Base-by-base conservation (phyloP, 176 grass and related monocot genomes). In the Ensete glaucum region DNA sequence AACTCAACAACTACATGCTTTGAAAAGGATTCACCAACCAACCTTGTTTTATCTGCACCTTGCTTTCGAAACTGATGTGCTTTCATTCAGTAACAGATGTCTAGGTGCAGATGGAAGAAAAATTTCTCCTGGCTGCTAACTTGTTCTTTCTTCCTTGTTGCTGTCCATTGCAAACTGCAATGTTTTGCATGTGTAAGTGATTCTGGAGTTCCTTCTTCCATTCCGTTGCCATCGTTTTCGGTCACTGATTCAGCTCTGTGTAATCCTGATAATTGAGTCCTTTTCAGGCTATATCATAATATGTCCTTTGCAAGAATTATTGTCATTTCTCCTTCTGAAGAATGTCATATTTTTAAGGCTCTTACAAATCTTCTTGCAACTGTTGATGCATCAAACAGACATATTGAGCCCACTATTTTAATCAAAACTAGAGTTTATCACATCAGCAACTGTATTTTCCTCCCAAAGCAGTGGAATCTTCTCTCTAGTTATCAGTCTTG, bases 1-100 rank as follows among this genome's bases (percentile, higher is more conserved):
- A 43, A 43, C 34, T 43, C 34, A 43, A 43, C 34, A 24, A 21
- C 10, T 21, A 43, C 25, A 67, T 67, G 64, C 26, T 43, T 16
- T 27, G 64, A 67, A 67, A 67, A 16, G 26, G 64, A 67, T 34
- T 43, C 64, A 43, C 64, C 64, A 67, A 67, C 64, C 64, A 43
- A 67, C 64, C 24, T 67, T 67, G 25, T 26, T 43, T 67, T 34
- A 15, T 15, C 3, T 15, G 16, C 25, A 43, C 64, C 11, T 15
- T 25, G 23, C 62, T 25, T 67, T 6, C 34, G 26, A 34, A 11
- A 14, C 24, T 6, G 26, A 54, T 60, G 11, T 67, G 64, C 64
- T 43, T 17, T 16, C 64, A 67, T 43, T 43, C 34, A 43, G 4
- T 43, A 43, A 6, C 34, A 43, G 34, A 6, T 43, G 34, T 43